These are phyloP conservation scores for Coemansia sp. DNA, from an alignment of 192 early-diverging fungal species.

Conservation along the genomic window DNA sequence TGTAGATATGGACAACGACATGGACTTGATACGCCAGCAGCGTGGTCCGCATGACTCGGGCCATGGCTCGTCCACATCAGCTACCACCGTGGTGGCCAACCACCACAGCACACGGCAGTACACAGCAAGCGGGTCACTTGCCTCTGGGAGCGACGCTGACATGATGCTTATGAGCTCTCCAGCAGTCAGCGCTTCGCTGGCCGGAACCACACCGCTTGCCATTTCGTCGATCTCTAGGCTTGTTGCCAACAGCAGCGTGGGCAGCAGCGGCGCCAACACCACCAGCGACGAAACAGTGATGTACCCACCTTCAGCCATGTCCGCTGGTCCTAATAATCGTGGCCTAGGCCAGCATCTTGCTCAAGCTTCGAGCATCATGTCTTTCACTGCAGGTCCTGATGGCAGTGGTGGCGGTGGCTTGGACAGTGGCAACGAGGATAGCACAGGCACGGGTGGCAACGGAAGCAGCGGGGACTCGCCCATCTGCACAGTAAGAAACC, in stretches of 20 bases:
- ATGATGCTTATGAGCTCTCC: conserved; percentile 1
- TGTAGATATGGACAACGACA: conserved; percentile 32
- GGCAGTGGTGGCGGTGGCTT: conserved; percentile 1
- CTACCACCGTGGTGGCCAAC: neutral
- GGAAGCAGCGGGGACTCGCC: conserved; percentile 4
- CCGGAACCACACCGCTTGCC: neutral
- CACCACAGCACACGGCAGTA: neutral
- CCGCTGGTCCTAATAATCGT: neutral
- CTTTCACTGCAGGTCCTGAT: conserved; percentile 29
- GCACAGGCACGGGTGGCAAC: conserved; percentile 7
- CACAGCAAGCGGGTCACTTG: neutral
- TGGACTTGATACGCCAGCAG: conserved; percentile 47
- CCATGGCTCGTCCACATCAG: conserved; percentile 12
- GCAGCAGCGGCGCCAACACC: neutral
- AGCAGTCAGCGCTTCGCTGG: neutral
- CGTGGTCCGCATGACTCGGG: conserved; percentile 30
- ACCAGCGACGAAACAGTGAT: neutral
- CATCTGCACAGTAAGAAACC: conserved; percentile 47
- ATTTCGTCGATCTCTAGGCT: neutral
- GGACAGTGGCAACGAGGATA: conserved; percentile 4
- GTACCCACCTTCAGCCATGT: neutral
- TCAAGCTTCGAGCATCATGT: conserved; percentile 42
- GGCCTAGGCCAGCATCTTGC: conserved; percentile 34
- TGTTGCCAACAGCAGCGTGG: neutral
- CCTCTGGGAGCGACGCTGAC: conserved; percentile 2